Base-by-base conservation (phyloP, 1,284 basidiomycete species). In the Puccinia coronata region DNA sequence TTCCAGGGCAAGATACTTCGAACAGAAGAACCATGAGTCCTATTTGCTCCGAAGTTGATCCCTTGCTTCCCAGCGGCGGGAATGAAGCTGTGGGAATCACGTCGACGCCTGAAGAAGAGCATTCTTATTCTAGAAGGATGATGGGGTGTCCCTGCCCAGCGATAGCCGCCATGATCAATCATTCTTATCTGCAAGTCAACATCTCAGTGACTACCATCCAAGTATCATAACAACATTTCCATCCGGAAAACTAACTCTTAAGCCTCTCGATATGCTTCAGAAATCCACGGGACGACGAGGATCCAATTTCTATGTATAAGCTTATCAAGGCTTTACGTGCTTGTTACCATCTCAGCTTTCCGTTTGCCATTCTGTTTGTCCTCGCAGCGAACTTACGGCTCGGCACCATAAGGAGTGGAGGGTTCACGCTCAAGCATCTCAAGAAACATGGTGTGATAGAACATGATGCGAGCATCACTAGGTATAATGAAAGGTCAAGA, bases 121-220 rank as follows among this genome's bases (percentile, higher is more conserved):
- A 80, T 72, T 49, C 47, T 23, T 80, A 80, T 36, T 25, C 41
- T 16, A 23, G 43, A 47, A 20, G 77, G 41, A 28, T 14, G n/a
- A 51, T 80, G 67, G 77, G 67, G 14, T 80, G 67, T 59, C 77
- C 77, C 55, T 80, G 77, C 28, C 77, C 77, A 57, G 77, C 77
- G 16, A 55, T 80, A 2, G 51, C 77, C 3, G 34, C 77, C 5
- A 80, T 80, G 77, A 80, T 80, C 39, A 80, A 80, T 51, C 77
- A 80, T 71, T 80, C 77, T 14, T 80, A 80, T 49, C 18, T 80
- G 77, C 67, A 61, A 80, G 77, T 49, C n/a, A 9, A 31, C 65
- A 43, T 18, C 25, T 28, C 55, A 51, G 43, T 67, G n/a, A 69
- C 25, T 8, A 55, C 51, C 25, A 59, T 59, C 34, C 59, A 36